A percentile compares a stretch with the other conserved stretches of the same genome.
Conservation (phyloP, 1,284 basidiomycete species). For the Fomitopsis betulina region DNA sequence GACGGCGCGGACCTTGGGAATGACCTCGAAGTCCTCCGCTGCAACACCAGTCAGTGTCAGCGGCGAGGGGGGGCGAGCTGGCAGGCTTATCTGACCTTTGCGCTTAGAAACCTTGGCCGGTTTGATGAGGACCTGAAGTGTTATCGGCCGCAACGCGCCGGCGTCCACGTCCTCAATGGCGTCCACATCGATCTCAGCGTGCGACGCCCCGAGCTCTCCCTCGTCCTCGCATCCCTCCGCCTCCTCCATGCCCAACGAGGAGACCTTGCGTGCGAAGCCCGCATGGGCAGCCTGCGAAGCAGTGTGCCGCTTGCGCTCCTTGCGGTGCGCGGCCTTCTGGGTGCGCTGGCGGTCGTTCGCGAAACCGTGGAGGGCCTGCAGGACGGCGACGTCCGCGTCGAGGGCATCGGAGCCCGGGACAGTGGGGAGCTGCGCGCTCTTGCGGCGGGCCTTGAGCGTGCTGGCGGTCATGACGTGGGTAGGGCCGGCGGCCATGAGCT, state of each 20-base stretch:
- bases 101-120: slow-evolving; percentile 37
- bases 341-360: slow-evolving; percentile 44
- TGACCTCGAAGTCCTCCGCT: slow-evolving; percentile 46
- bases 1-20: slow-evolving; percentile 46
- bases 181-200: slow-evolving; percentile 2
- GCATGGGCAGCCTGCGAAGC: slow-evolving; percentile 8
- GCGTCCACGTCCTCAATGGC: slow-evolving; percentile 6
- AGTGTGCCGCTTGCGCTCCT: slow-evolving; percentile 12
- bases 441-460: slow-evolving; percentile 1
- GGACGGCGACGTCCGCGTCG: slow-evolving; percentile 7
- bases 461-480: not conserved
- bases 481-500: not conserved
- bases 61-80: not conserved
- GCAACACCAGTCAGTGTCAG: not conserved
- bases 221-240: not conserved
- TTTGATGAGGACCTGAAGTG: slow-evolving; percentile 39
- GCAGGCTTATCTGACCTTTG: slow-evolving; percentile 25
- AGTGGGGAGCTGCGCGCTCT: not conserved
- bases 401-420: not conserved
- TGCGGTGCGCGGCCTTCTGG: slow-evolving; percentile 35
- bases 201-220: slow-evolving; percentile 3
- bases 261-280: not conserved
- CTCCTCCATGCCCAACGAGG: not conserved
- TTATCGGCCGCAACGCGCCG: slow-evolving; percentile 28
- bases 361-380: slow-evolving; percentile 41